Evolutionary conservation across 352 stramenopile species (phyloP), one percentile per base, ranked within the genome.

Genomic region (Pythium dissotocum): DNA sequence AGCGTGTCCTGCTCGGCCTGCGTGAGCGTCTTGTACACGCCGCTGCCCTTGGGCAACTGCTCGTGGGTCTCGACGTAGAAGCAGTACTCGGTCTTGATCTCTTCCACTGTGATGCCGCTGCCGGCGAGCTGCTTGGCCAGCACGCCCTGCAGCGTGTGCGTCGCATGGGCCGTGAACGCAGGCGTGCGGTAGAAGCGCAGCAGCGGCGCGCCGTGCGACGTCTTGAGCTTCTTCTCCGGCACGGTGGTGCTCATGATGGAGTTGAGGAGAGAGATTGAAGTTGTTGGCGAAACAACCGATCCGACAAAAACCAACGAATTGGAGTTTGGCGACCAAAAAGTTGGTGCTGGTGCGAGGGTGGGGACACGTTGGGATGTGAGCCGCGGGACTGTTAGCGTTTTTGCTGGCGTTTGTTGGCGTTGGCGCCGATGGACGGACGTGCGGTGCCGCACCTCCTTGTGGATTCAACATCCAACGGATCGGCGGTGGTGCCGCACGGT

Each of bases 41-140:
- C 56, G 48, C 59, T 56, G 16, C 70, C 70, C 32, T 73, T 61
- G 26, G 72, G 59, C 14, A 59, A 62, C 3, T 73, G 72, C 61
- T 86, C 73, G 21, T 38, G 35, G 16, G 91, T 81, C 72, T 98
- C 85, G 13, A 99, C 87, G 80, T 99, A 99, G 79, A 99, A 99
- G 78, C 96, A 99, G 72, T 80, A 94, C 85, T 99, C 97, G 48
- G 96, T 99, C 48, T 89, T 73, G 55, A 99, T 68, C 44, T 79
- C 73, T 5, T 75, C 40, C 42, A 94, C 69, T 7, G 65, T 33
- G 24, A 91, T 65, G 26, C 51, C 49, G 26, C 55, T 42, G 28
- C 42, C 53, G 1, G 42, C 48, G 33, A 79, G 51, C 7, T 83
- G 74, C 32, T 79, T 67, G 55, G 70, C 67, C 58, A 91, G 65